Evolutionary conservation across 495 filamentous ascomycete genomes (phyloP), one percentile per base, ranked within the genome.

Genomic region (Bacidia gigantensis): DNA sequence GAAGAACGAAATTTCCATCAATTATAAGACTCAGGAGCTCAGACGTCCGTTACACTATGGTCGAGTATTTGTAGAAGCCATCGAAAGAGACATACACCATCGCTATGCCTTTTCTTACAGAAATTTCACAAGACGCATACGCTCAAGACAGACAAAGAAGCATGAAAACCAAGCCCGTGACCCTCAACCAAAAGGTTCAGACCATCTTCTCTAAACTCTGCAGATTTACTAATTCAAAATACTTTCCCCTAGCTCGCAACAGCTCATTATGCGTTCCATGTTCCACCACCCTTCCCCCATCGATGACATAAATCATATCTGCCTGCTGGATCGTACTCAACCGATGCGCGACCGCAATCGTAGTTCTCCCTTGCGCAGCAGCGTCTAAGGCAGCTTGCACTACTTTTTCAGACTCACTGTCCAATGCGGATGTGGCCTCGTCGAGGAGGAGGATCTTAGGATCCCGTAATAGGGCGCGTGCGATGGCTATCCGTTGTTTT

Each of bases 261-360:
- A 92, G 61, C 55, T 83, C 81, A 11, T 67, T 60, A 64, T 92
- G 86, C 3, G 75, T 85, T 25, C 86, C 86, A 44, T 74, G 68
- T 65, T 92, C 86, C 1, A 86, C 77, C 42, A 92, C 75, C 51
- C 69, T 71, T 26, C 86, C 86, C 53, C 80, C 76, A 57, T 89
- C 84, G 60, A 92, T 82, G 40, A 92, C 86, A 50, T 87, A 89
- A 56, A 90, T 92, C 46, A 85, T 63, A 62, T 89, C 86, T 11
- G 86, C 86, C 52, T 86, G 84, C 64, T 89, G 84, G 50, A 89
- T 86, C 0, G 85, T 87, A 52, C 78, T 83, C 18, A 89, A 64
- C 23, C 84, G 76, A 62, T 89, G 85, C 20, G 85, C 85, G 1
- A 89, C 84, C 1, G 84, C 83, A 49, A 89, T 81, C 1, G 85